phyloP scores from a whole-genome alignment of 83 land plant genomes.

The Diphasiastrum complanatum region DNA sequence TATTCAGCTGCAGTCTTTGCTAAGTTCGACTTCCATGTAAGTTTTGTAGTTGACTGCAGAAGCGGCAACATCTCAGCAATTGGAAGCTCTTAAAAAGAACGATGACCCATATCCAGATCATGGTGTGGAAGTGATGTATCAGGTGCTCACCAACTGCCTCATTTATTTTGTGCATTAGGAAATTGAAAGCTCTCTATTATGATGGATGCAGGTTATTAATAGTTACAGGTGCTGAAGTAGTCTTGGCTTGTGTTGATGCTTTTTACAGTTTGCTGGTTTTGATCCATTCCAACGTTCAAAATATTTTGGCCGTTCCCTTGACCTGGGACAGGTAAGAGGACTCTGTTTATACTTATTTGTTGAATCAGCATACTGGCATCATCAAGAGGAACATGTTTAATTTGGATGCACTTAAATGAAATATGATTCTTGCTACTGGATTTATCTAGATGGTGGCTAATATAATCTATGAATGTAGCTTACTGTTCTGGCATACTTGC shows the following conservation, averaged over 20 bases:
- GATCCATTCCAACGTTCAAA: conserved; percentile 91
- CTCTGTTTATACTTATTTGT: background rate
- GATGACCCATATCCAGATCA: conserved; percentile 83
- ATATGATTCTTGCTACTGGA: background rate
- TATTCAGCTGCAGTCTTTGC: too few relatives aligned
- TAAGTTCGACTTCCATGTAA: conserved; percentile 1
- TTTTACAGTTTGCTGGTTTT: conserved; percentile 87
- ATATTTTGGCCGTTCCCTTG: conserved; percentile 87
- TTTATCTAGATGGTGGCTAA: background rate
- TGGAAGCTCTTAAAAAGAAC: conserved; percentile 76
- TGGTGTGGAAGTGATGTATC: conserved; percentile 96
- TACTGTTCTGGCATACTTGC: conserved; percentile 11
- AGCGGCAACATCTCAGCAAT: conserved; percentile 72
- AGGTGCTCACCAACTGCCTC: conserved; percentile 32
- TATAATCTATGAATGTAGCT: background rate
- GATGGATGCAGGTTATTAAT: too few relatives aligned
- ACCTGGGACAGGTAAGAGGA: conserved; percentile 77
- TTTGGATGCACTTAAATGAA: background rate
- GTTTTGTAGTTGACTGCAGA: conserved; percentile 77
- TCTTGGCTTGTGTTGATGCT: background rate
- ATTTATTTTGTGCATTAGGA: background rate
- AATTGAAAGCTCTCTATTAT: background rate
- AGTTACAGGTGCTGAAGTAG: background rate
- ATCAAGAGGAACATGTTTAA: background rate
- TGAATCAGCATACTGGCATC: background rate